A percentile compares a stretch with the other conserved stretches of the same genome.
Conservation (phyloP, 2,329 filamentous ascomycete genomes). For the Drechslerella stenobrocha region DNA sequence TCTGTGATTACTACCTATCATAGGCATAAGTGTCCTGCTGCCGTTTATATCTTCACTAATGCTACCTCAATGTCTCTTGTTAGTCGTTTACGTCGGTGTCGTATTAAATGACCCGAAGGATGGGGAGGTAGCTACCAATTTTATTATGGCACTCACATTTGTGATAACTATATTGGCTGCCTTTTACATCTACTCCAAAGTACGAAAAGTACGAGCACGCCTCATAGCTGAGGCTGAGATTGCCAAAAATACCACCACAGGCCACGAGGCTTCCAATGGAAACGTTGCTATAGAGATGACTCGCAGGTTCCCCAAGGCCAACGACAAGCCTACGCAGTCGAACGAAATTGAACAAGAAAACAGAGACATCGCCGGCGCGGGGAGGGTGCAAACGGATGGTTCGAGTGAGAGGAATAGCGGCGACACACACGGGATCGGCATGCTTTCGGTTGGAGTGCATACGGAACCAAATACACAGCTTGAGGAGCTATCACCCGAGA, state of each 20-base stretch:
- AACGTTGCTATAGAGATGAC: slow-evolving; percentile 13
- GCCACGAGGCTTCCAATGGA: slow-evolving; percentile 12
- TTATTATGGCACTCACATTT: slow-evolving; percentile 55
- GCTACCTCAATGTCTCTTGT: background rate
- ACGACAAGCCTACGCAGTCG: too few relatives aligned
- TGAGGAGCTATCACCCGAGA: too few relatives aligned
- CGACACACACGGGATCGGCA: too few relatives aligned
- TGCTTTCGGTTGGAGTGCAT: too few relatives aligned
- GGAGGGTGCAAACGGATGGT: too few relatives aligned
- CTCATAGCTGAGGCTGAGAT: slow-evolving; percentile 40
- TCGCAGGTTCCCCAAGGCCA: slow-evolving; percentile 1
- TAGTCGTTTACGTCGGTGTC: slow-evolving; percentile 57
- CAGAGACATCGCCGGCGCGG: too few relatives aligned
- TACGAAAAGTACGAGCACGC: slow-evolving; percentile 52
- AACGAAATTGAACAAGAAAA: too few relatives aligned
- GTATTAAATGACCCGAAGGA: slow-evolving; percentile 50
- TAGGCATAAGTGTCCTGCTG: background rate
- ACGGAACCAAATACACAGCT: too few relatives aligned
- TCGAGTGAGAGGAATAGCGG: too few relatives aligned
- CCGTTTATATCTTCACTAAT: background rate
- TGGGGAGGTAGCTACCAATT: slow-evolving; percentile 53
- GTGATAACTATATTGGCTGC: slow-evolving; percentile 56
- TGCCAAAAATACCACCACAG: slow-evolving; percentile 14
- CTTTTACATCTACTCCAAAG: slow-evolving; percentile 56
- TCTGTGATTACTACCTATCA: background rate